These are phyloP conservation scores for Penicillium canescens DNA, from an alignment of 495 filamentous ascomycete species.

Conservation along the genomic window DNA sequence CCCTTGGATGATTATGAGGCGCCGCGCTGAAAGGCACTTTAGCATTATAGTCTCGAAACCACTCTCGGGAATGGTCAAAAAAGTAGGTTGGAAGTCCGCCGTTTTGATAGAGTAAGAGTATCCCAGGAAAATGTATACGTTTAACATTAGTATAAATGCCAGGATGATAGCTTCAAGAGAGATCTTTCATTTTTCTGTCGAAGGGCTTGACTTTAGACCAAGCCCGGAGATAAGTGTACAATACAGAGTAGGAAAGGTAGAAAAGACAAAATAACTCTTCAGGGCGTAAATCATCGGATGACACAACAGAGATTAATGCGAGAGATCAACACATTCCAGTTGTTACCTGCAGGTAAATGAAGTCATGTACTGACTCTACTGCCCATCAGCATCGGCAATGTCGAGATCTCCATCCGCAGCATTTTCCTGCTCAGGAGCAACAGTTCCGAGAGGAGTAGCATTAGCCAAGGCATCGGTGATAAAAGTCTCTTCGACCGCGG, in stretches of 20 bases:
- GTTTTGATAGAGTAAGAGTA: no score
- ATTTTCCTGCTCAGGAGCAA: slow-evolving; percentile 24
- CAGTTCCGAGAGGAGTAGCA: slow-evolving; percentile 40
- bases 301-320: background rate
- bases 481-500: slow-evolving; percentile 77
- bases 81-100: no score
- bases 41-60: no score
- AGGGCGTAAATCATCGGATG: slow-evolving; percentile 7
- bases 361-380: slow-evolving; percentile 4
- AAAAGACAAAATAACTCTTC: slow-evolving; percentile 1
- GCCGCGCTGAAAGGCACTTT: no score
- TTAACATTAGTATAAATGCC: no score
- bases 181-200: background rate
- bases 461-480: slow-evolving; percentile 41
- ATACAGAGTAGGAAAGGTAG: slow-evolving; percentile 1
- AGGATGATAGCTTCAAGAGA: no score
- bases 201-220: background rate
- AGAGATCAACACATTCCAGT: background rate
- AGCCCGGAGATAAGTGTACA: slow-evolving; percentile 17
- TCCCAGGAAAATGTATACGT: no score
- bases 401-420: slow-evolving; percentile 32
- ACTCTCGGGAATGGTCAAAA: no score
- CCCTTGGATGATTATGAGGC: no score
- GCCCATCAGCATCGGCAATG: slow-evolving; percentile 30
- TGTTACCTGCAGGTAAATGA: background rate